Base-by-base conservation (phyloP, 345 rosid species). In the Brassica rapa region DNA sequence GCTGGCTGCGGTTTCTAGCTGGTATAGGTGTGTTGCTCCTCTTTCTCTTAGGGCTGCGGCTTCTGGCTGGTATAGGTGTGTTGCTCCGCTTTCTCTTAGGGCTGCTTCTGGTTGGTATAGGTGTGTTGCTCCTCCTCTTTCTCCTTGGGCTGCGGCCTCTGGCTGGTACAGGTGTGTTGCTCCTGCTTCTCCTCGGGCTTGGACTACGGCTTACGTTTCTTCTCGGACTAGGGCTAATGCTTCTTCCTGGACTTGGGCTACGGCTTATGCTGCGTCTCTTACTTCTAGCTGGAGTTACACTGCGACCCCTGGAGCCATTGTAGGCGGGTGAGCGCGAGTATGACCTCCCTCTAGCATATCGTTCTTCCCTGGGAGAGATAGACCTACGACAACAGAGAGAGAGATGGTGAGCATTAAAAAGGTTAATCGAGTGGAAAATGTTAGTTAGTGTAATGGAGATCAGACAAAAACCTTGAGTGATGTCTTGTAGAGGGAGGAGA, bases 321-420 rank as follows among this genome's bases (percentile, higher is more conserved):
- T 63, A 75, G 51, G 86, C 86, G 30, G 94, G 96, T 19, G 98
- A 90, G 11, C 86, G 88, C 0, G 97, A 92, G 81, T 84, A 85
- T 49, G 96, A 86, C 70, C 84, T 84, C 63, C 82, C 87, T 39
- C 86, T 61, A 57, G 76, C 65, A 62, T 83, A 71, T 57, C 82
- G 82, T 46, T 80, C 88, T 71, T 83, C 86, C 73, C 84, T 83
- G n/a, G 96, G 97, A 10, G 98, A 89, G 62, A 83, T 16, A 19
- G 97, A 90, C 82, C 99, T 95, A 70, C 43, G 19, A 72, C 10
- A 69, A 64, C 6, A 55, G 39, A 61, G 74, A 32, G 37, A 32
- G 30, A 49, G 55, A 32, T 32, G 21, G 62, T 73, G 56, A 70
- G 74, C 62, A 49, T 55, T 14, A 53, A 16, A 41, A 5, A 30